Percentiles rank a stretch among this genome's conserved stretches.
Conservation (phyloP, 2,329 filamentous ascomycete genomes). For the Ramularia collo-cygni region DNA sequence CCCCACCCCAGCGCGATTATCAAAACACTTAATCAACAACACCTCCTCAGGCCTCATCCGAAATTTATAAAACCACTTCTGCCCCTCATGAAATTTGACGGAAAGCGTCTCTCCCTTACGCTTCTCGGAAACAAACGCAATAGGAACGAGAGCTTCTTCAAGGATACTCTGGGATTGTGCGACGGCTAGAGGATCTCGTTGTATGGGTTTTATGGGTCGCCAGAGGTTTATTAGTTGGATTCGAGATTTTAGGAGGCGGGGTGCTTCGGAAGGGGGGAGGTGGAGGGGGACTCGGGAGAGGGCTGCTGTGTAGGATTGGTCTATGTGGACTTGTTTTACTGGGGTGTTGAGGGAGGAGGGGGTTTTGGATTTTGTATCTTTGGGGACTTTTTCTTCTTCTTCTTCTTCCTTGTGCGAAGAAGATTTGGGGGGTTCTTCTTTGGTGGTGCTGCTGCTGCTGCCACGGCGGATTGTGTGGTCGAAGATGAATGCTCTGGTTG, state of each 20-base stretch:
- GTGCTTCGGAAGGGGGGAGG: slow-evolving; percentile 39
- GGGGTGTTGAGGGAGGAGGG: slow-evolving; percentile 33
- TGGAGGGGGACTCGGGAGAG: slow-evolving; percentile 39
- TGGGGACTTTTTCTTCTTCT: neutral
- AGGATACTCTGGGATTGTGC: slow-evolving; percentile 50
- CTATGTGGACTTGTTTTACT: slow-evolving; percentile 51
- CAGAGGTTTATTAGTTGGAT: slow-evolving; percentile 49
- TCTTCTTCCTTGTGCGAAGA: neutral
- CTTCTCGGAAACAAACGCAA: slow-evolving; percentile 66
- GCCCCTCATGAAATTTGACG: slow-evolving; percentile 53
- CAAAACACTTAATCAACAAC: slow-evolving; percentile 43
- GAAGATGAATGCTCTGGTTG: slow-evolving; percentile 52
- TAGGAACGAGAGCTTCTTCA: slow-evolving; percentile 59
- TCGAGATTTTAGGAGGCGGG: slow-evolving; percentile 39
- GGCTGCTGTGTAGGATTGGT: slow-evolving; percentile 46
- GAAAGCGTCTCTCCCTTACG: slow-evolving; percentile 68
- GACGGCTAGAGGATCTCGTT: slow-evolving; percentile 50
- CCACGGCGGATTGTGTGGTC: slow-evolving; percentile 55
- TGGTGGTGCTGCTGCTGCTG: too few species aligned
- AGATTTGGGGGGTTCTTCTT: slow-evolving; percentile 36
- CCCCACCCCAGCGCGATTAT: slow-evolving; percentile 30
- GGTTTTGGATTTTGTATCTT: slow-evolving; percentile 19
- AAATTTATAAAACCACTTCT: slow-evolving; percentile 69
- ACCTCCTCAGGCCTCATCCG: slow-evolving; percentile 53
- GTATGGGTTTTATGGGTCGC: slow-evolving; percentile 38